Evolutionary conservation across 2,329 filamentous ascomycete species (phyloP), one percentile per base, ranked within the genome.

Genomic region (Escovopsis sp.): DNA sequence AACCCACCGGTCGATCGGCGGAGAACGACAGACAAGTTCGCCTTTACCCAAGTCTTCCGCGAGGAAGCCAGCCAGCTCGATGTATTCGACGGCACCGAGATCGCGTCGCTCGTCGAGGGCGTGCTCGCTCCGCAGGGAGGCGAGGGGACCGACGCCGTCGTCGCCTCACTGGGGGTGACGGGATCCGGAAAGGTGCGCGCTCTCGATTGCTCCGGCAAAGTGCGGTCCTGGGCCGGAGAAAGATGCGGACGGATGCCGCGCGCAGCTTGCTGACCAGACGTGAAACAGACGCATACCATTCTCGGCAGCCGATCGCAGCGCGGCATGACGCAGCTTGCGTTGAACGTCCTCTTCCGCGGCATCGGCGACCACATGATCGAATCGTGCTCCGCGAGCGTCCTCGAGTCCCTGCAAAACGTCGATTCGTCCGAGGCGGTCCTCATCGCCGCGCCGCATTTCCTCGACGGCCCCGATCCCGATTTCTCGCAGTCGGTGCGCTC

Each of bases 161-260:
- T 98, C 42, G 91, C 91, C 28, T 96, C 91, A 6, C 63, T 98
- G 45, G 91, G 91, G 12, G 87, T 95, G 36, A 95, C 89, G 7
- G 91, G 91, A 11, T 95, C 88, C 40, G 91, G 91, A 60, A 98
- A 98, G 79, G 89, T 94, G 33, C 33, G 33, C 33, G 19, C 38
- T 41, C 11, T 23, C 15, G 15, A 23, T 23, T 23, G 23, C 23
- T 23, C 23, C 23, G 23, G 23, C 23, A 23, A 23, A 23, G 23
- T 23, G 23, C 23, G 23, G 6, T 23, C 23, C 23, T 3, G 23
- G 23, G 23, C 2, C 2, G 4, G 11, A 38, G 15, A 33, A 12
- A 2, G 26, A 8, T 38, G 9, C 26, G 28, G 28, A 38, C 19
- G 18, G 19, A 4, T 18, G 30, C 6, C 23, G 23, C 23, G 23